Base-by-base conservation (phyloP, 2,329 filamentous ascomycete genomes). In the Ophiostoma ulmi region DNA sequence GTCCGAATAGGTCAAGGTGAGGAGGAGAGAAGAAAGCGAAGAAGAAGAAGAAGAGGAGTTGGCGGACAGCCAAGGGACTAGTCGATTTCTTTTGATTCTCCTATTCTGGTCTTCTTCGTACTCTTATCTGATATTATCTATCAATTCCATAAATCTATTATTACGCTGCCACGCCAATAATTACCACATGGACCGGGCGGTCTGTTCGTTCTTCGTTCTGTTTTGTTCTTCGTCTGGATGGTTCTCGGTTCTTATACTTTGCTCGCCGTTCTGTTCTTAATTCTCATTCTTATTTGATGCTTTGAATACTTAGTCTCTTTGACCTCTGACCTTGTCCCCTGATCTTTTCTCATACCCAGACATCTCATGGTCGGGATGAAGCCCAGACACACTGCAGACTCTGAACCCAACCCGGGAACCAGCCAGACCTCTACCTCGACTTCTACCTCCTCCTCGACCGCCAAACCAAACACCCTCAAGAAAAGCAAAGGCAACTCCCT, bases 341-440 rank as follows among this genome's bases (percentile, higher is more conserved):
- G 31, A 3, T 31, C 31, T 31, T 31, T 39, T 10, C 11, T 39
- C 55, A 39, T 48, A 48, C 26, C 11, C 2, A 31, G 31, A 31
- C 31, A 31, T 0, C 36, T 22, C 44, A 38, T 17, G 36, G 22
- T n/a, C 68, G 44, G 22, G n/a, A 70, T 69, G 70, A 71, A 69
- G 35, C 35, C 67, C 7, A 48, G 70, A 38, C 67, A 61, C 61
- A 71, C 67, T 17, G 36, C 70, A 22, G 70, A 71, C 41, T 71
- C 70, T 20, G 70, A 71, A 31, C 31, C 70, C 8, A 67, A 58
- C 10, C 67, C 22, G 39, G 63, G 58, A 31, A 36, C 58, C 70
- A 69, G 36, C 35, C 38, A 38, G 17, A 4, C 35, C 35, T 22
- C 52, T 10, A 11, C 52, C 8, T 10, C 48, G 10, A n/a, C 48